Conservation (phyloP, 345 rosid species). For the Abelmoschus esculentus region DNA sequence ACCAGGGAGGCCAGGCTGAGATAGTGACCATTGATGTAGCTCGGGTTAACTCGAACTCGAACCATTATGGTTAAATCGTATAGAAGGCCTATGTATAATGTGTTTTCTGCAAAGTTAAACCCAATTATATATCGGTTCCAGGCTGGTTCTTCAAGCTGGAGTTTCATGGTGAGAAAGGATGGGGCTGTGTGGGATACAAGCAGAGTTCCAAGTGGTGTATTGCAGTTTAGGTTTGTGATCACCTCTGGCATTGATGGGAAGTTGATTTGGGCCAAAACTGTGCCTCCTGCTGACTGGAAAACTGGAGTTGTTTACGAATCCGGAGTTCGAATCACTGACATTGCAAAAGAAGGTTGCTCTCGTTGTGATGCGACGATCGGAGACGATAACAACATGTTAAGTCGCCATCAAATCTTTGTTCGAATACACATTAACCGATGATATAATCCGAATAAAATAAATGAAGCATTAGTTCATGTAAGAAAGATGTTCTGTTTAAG, state of each 20-base stretch:
- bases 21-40: constrained; percentile 71
- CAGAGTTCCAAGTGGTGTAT: constrained; percentile 60
- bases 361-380: constrained; percentile 54
- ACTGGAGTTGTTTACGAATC: constrained; percentile 52
- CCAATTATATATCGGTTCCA: neutral
- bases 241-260: constrained; percentile 92
- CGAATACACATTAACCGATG: neutral
- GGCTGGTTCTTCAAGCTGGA: constrained; percentile 56
- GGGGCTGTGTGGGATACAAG: constrained; percentile 83
- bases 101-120: too few relatives aligned
- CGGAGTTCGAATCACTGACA: constrained; percentile 62
- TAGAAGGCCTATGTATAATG: too few relatives aligned
- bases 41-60: constrained; percentile 20
- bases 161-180: constrained; percentile 49
- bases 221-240: constrained; percentile 69
- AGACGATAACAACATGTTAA: constrained; percentile 14
- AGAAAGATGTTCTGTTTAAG: too few relatives aligned
- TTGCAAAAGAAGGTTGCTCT: constrained; percentile 79
- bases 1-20: constrained; percentile 98
- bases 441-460: too few relatives aligned
- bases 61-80: neutral
- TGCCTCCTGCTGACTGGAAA: neutral
- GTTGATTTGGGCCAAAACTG: constrained; percentile 49
- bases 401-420: neutral
- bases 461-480: too few relatives aligned